Conservation (phyloP, 768 basidiomycete species). For the Psilocybe tampanensis region DNA sequence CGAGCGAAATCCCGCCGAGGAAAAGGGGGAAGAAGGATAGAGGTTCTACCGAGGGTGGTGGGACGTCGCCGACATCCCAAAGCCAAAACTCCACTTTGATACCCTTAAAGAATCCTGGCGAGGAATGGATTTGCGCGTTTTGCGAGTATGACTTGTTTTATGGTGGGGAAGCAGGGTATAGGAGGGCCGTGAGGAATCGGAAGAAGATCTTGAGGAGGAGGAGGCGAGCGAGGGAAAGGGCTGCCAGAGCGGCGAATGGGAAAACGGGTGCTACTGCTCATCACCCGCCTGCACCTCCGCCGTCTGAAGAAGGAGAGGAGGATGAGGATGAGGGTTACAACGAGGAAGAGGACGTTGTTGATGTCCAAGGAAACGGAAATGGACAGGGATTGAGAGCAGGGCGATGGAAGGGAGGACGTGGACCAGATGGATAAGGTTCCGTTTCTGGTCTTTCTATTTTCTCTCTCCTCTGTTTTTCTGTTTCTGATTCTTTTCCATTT, state of each 20-base stretch:
- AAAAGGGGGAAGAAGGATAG: constrained; percentile 21
- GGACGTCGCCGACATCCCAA: constrained; percentile 6
- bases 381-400: constrained; percentile 20
- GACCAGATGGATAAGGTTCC: neutral
- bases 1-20: constrained; percentile 64
- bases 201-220: constrained; percentile 79
- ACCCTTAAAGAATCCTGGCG: constrained; percentile 56
- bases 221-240: constrained; percentile 71
- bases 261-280: constrained; percentile 16
- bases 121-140: constrained; percentile 94
- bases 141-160: constrained; percentile 95
- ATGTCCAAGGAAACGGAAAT: constrained; percentile 22
- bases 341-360: constrained; percentile 27
- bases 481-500: neutral
- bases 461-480: neutral
- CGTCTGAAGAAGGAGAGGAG: constrained; percentile 20
- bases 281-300: constrained; percentile 17
- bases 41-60: constrained; percentile 3
- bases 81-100: constrained; percentile 9
- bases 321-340: constrained; percentile 23
- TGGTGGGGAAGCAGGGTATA: constrained; percentile 73
- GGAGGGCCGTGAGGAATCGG: constrained; percentile 65
- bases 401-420: constrained; percentile 21
- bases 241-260: constrained; percentile 49
- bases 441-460: neutral